Conservation (phyloP, 1,284 basidiomycete genomes). For the Rhodotorula mucilaginosa region DNA sequence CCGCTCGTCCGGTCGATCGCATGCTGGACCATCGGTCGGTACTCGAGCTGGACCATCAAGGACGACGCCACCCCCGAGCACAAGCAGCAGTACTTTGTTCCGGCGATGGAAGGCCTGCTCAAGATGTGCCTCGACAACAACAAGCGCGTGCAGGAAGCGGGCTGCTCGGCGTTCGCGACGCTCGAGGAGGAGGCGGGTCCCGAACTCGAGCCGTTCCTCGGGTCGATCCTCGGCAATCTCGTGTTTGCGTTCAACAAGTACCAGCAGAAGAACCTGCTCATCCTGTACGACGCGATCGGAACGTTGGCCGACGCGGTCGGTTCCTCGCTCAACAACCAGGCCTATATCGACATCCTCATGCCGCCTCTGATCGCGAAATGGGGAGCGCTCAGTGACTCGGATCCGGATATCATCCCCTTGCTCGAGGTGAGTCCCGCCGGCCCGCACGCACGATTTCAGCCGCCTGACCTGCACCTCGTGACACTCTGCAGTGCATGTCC, state of each 20-base stretch:
- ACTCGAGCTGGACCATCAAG: constrained; percentile 89
- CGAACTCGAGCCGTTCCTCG: constrained; percentile 86
- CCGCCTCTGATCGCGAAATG: constrained; percentile 88
- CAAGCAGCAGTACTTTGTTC: constrained; percentile 85
- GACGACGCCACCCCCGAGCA: constrained; percentile 79
- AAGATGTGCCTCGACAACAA: constrained; percentile 98
- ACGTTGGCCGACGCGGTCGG: constrained; percentile 97
- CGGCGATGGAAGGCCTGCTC: constrained; percentile 94
- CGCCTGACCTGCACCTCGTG: too few species aligned
- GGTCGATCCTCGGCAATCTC: constrained; percentile 89
- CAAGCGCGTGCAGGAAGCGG: constrained; percentile 98
- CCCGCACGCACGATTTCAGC: too few species aligned
- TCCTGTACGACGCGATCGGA: constrained; percentile 96
- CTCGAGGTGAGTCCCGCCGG: constrained; percentile 65
- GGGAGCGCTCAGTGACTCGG: constrained; percentile 82
- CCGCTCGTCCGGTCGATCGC: constrained; percentile 97
- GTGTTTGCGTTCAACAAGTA: constrained; percentile 97
- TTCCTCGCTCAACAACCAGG: constrained; percentile 74
- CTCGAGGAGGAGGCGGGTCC: constrained; percentile 94
- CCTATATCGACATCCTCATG: constrained; percentile 93
- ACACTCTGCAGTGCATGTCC: constrained; percentile 73
- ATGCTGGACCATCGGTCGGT: constrained; percentile 98
- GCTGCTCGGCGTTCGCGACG: constrained; percentile 97
- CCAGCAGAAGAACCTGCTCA: constrained; percentile 98
- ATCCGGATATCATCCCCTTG: constrained; percentile 89